Evolutionary conservation across 352 stramenopile species (phyloP), one percentile per base, ranked within the genome.

Genomic region (Globisporangium parvum): DNA sequence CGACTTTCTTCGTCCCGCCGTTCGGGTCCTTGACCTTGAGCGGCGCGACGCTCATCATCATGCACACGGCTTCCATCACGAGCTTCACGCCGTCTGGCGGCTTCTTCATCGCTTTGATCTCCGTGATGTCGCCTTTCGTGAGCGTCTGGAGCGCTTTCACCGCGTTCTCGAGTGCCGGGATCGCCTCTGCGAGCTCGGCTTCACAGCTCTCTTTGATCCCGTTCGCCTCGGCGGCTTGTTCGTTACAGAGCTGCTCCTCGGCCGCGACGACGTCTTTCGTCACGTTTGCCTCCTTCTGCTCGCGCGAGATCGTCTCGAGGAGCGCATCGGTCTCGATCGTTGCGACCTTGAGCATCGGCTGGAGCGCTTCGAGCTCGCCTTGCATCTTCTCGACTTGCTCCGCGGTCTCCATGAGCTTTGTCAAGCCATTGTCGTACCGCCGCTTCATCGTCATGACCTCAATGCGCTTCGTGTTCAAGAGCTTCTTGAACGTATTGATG

Each of bases 91-190:
- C 94, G 49, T 95, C 79, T 20, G 94, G 93, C 0, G 94, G 94
- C 57, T 97, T 98, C 67, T 97, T 97, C 91, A 98, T 98, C n/a
- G 84, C 87, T 67, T 98, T 98, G 47, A 98, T 93, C 67, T 98
- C 94, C 0, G 87, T 95, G 65, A 98, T 98, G 47, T 98, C 92
- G 23, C 74, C 75, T 59, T 98, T 98, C 4, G 79, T 97, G n/a
- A 98, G 75, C 24, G 87, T 97, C 55, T 97, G 85, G 18, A 98
- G 67, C 0, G 93, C 94, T 55, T 91, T 91, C 12, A 97, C 83
- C 1, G 93, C 92, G 50, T 85, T 91, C 56, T 96, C 89, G 6
- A 98, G 67, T 5, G 88, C 91, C 23, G 94, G 94, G 23, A 98
- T 95, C 21, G 93, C 94, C 57, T 97, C 86, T 1, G 89, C 91